These are phyloP conservation scores for Geotrichum candidum DNA, from an alignment of 1,139 yeast genomes.

Conservation along the genomic window DNA sequence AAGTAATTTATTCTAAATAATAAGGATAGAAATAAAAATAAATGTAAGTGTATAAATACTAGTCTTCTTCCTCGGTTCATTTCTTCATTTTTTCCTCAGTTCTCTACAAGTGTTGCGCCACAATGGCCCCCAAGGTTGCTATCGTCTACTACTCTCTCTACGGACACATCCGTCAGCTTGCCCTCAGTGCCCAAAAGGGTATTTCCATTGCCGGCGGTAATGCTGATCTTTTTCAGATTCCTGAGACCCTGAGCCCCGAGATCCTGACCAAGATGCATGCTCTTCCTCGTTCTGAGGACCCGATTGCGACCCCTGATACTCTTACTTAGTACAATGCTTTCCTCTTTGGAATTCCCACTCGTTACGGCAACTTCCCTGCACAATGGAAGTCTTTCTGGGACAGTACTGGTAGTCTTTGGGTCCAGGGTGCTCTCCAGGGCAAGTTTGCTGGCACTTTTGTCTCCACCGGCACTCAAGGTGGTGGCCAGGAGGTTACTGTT, in stretches of 20 bases:
- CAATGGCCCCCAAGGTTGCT: slow-evolving; percentile 47
- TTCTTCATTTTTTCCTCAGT: slow-evolving; percentile 7
- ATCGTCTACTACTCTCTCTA: slow-evolving; percentile 71
- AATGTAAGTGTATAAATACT: neutral
- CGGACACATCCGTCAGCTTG: slow-evolving; percentile 63
- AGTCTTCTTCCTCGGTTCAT: neutral
- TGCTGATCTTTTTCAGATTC: slow-evolving; percentile 63
- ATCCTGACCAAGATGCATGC: slow-evolving; percentile 52
- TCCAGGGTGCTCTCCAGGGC: slow-evolving; percentile 58
- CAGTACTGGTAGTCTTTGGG: slow-evolving; percentile 73
- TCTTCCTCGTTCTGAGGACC: slow-evolving; percentile 51
- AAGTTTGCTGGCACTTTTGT: slow-evolving; percentile 67
- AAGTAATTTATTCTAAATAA: too few relatives aligned
- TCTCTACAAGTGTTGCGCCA: slow-evolving; percentile 15
- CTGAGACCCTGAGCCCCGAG: slow-evolving; percentile 62
- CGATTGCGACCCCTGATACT: slow-evolving; percentile 55
- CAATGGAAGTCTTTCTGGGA: slow-evolving; percentile 75
- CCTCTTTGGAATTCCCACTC: slow-evolving; percentile 25
- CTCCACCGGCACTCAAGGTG: slow-evolving; percentile 72
- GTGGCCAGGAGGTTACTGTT: slow-evolving; percentile 68
- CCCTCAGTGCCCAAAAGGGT: slow-evolving; percentile 64
- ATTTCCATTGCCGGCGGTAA: slow-evolving; percentile 61
- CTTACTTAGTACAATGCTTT: slow-evolving; percentile 59
- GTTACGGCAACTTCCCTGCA: slow-evolving; percentile 71
- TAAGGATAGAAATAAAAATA: too few relatives aligned